A percentile compares a stretch with the other conserved stretches of the same genome.
Evolutionary conservation across 768 basidiomycete genomes (phyloP).

Genomic region (Dioszegia hungarica): DNA sequence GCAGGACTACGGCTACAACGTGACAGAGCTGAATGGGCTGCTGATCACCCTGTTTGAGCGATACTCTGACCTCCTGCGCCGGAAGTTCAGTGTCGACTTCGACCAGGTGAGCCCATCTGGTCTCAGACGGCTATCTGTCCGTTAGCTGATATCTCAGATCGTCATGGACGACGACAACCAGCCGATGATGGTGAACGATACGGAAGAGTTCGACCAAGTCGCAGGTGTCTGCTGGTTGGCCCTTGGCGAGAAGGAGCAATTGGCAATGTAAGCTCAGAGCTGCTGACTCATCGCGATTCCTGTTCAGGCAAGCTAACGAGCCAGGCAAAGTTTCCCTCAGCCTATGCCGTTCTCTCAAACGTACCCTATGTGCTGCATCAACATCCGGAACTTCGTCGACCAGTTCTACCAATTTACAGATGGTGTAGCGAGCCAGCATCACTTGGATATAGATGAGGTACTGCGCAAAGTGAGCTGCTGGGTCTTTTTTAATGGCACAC

Average conservation of each 20-base stretch:
- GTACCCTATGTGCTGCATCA: slow-evolving; percentile 88
- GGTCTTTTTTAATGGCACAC: no score
- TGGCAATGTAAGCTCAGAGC: slow-evolving; percentile 39
- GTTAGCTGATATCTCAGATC: slow-evolving; percentile 55
- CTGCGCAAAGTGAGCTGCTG: slow-evolving; percentile 65
- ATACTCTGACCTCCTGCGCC: slow-evolving; percentile 75
- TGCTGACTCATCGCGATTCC: no score
- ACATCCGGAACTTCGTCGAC: slow-evolving; percentile 84
- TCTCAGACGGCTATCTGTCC: neutral
- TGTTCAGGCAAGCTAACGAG: no score
- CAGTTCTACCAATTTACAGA: slow-evolving; percentile 96
- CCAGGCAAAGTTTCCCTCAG: slow-evolving; percentile 65
- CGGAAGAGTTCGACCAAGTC: slow-evolving; percentile 64
- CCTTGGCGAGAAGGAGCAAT: slow-evolving; percentile 59
- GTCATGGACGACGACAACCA: slow-evolving; percentile 80
- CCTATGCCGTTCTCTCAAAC: slow-evolving; percentile 90
- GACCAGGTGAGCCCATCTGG: slow-evolving; percentile 60
- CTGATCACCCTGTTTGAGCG: slow-evolving; percentile 85
- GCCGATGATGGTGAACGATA: slow-evolving; percentile 65
- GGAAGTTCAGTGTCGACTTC: slow-evolving; percentile 73
- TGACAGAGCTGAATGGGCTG: slow-evolving; percentile 72
- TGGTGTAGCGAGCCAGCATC: slow-evolving; percentile 76
- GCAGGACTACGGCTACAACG: slow-evolving; percentile 81
- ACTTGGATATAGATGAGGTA: slow-evolving; percentile 84
- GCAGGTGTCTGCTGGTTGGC: slow-evolving; percentile 79